phyloP scores from a whole-genome alignment of 148 eudicot genomes.

The Linanthus parryae region DNA sequence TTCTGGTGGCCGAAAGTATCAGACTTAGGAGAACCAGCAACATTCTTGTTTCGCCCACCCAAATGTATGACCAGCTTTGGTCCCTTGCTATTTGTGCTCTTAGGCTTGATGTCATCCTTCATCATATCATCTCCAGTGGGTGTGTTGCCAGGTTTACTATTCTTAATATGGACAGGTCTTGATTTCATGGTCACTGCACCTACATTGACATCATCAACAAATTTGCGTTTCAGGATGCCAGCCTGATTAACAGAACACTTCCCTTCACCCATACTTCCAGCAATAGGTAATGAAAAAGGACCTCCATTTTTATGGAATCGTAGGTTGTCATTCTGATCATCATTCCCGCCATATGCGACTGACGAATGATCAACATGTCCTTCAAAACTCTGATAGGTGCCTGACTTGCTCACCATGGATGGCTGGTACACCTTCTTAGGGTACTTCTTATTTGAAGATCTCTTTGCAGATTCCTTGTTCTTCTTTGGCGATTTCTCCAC shows the following conservation, averaged over 20 bases:
- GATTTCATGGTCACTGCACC: conserved; percentile 31
- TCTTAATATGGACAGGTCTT: conserved; percentile 45
- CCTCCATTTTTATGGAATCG: conserved; percentile 22
- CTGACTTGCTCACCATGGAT: conserved; percentile 24
- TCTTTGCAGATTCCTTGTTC: conserved; percentile 59
- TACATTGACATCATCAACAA: conserved; percentile 42
- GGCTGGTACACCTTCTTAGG: conserved; percentile 46
- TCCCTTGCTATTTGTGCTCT: conserved; percentile 51
- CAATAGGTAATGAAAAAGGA: conserved; percentile 30
- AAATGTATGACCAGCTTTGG: conserved; percentile 89
- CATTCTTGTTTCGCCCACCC: conserved; percentile 59
- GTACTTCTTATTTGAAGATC: conserved; percentile 49
- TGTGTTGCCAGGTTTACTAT: conserved; percentile 27
- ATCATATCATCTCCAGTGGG: conserved; percentile 34
- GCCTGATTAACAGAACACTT: conserved; percentile 38
- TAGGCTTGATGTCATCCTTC: conserved; percentile 34
- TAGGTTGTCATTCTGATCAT: conserved; percentile 30
- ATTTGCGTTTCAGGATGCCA: conserved; percentile 46
- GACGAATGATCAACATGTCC: conserved; percentile 33
- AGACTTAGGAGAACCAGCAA: conserved; percentile 59
- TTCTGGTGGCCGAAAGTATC: conserved; percentile 60
- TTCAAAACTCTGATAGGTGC: conserved; percentile 25
- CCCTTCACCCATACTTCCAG: conserved; percentile 44
- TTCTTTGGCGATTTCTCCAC: conserved; percentile 71
- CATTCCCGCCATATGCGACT: conserved; percentile 24